Evolutionary conservation across 148 eudicot genomes (phyloP).

Genomic region (Cornus suecica): DNA sequence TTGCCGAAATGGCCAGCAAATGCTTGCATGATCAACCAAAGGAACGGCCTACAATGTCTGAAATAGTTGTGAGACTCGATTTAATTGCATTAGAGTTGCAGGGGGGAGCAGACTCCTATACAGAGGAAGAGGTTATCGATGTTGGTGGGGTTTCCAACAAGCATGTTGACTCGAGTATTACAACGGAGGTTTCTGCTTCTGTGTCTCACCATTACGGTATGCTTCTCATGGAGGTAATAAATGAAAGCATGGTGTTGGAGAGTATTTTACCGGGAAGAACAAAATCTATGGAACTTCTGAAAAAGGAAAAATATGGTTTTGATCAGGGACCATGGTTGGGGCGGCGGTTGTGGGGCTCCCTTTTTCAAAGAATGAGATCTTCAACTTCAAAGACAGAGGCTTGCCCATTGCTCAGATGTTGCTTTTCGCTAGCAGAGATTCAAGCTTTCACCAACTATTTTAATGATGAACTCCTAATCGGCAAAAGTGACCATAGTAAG

Average conservation of each 20-base stretch:
- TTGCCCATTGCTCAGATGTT: too few relatives aligned
- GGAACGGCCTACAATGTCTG: conserved; percentile 32
- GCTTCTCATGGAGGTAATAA: too few relatives aligned
- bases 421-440: conserved; percentile 5
- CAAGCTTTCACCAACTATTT: conserved; percentile 9
- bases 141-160: background rate
- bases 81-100: conserved; percentile 17
- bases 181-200: too few relatives aligned
- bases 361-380: background rate
- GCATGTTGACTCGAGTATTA: background rate
- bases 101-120: background rate
- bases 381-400: background rate
- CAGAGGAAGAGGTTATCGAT: background rate
- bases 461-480: background rate
- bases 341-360: background rate
- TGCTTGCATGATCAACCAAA: conserved; percentile 25
- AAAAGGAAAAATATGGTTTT: too few relatives aligned
- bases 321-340: background rate
- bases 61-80: conserved; percentile 25
- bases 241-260: background rate
- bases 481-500: background rate
- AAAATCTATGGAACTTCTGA: too few relatives aligned
- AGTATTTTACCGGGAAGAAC: background rate
- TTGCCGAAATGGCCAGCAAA: conserved; percentile 19
- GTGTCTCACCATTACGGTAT: too few relatives aligned